Evolutionary conservation across 331 rosid genomes (phyloP).

Genomic region (Malus hybrid): DNA sequence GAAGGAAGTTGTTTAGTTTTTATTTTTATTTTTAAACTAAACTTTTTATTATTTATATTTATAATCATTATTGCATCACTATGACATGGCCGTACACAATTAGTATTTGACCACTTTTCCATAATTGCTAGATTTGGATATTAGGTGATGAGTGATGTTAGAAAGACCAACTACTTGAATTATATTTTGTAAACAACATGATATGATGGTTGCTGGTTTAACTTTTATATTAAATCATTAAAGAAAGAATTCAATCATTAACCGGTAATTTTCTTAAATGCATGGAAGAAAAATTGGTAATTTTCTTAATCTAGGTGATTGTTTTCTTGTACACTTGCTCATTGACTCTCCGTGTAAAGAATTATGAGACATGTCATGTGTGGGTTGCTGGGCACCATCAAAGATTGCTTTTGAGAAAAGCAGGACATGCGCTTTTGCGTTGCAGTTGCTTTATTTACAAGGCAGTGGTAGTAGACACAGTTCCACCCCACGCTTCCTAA

Average conservation of each 20-base stretch:
- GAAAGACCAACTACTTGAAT: too few relatives aligned
- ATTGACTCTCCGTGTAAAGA: background rate
- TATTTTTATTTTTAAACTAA: too few relatives aligned
- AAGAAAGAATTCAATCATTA: too few relatives aligned
- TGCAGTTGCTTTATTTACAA: background rate
- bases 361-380: background rate
- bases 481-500: too few relatives aligned
- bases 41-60: too few relatives aligned
- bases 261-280: too few relatives aligned
- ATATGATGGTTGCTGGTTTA: fast-evolving
- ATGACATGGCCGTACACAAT: conserved; percentile 1
- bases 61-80: conserved; percentile 13
- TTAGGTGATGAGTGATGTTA: too few relatives aligned
- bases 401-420: background rate
- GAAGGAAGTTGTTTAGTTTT: background rate
- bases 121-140: background rate
- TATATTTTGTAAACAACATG: too few relatives aligned
- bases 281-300: too few relatives aligned
- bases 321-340: background rate
- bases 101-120: background rate
- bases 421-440: background rate
- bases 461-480: too few relatives aligned
- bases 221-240: too few relatives aligned
- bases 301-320: background rate
- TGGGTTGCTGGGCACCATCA: conserved; percentile 1